Base-by-base conservation (phyloP, 2,329 filamentous ascomycete species). In the Fusarium sp. region DNA sequence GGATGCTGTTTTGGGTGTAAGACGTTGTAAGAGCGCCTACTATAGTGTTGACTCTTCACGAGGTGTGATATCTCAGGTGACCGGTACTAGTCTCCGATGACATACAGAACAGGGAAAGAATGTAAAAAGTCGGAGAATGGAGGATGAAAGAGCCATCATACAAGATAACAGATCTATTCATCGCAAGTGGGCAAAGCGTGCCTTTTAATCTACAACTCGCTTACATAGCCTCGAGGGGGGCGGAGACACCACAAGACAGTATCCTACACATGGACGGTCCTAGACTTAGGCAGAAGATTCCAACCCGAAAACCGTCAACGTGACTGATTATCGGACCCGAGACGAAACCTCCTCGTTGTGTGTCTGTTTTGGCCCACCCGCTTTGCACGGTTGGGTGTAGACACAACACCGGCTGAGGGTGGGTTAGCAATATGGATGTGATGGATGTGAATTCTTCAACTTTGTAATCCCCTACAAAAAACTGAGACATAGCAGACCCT, bases 331-430 rank as follows among this genome's bases (percentile, higher is more conserved):
- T 49, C 39, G 38, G 46, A 19, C 28, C 40, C 49, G 47, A 62
- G 19, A 69, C 48, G 44, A 56, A 61, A 50, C 51, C 23, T 68
- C 47, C 40, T 50, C 20, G 17, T 42, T 40, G 58, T 57, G 61
- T 71, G 66, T 44, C 57, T 63, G 66, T 44, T 44, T 64, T 52
- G 70, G 60, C 48, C 60, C 56, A 64, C 51, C 55, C 66, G 60
- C 58, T 61, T 61, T 71, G 61, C 48, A 47, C 39, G 40, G 38
- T 59, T 48, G 63, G 56, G 57, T 56, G 49, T 47, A 51, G 38
- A 58, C 53, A 48, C 32, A 47, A 20, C 26, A 38, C 46, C 56
- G 45, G 55, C 46, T 61, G 58, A 65, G 54, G 69, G 70, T 72
- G 66, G 69, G 65, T 64, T 61, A 49, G 40, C 53, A 51, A 63